A percentile compares a stretch with the other conserved stretches of the same genome.
Conservation (phyloP, 139 green algal species). For the Chlorella sp. region DNA sequence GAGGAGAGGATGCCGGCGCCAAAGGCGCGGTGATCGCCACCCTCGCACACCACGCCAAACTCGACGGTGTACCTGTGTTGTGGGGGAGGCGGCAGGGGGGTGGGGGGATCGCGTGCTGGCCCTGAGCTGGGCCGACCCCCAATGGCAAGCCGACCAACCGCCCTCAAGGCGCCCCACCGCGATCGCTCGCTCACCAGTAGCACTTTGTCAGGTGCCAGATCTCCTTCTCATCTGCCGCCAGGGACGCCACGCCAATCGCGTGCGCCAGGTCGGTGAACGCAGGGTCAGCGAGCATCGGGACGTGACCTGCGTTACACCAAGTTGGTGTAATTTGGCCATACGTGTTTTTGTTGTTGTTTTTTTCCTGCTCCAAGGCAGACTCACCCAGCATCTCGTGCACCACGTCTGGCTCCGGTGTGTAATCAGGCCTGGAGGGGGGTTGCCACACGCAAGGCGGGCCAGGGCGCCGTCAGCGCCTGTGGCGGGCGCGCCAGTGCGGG, state of each 20-base stretch:
- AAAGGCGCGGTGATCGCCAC: constrained; percentile 71
- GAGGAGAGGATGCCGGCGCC: constrained; percentile 82
- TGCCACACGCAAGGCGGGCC: too few species aligned
- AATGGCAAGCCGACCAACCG: background rate
- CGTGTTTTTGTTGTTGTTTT: too few species aligned
- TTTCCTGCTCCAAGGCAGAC: too few species aligned
- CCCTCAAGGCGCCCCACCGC: background rate
- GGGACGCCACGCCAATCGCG: constrained; percentile 79
- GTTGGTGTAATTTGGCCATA: too few species aligned
- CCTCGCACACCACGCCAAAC: constrained; percentile 90
- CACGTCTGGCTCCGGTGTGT: constrained; percentile 94
- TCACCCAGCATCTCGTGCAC: constrained; percentile 68
- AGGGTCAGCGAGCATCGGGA: constrained; percentile 86
- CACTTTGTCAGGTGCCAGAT: constrained; percentile 88
- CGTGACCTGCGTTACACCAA: constrained; percentile 85
- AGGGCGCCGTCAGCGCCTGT: too few species aligned
- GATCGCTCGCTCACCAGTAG: constrained; percentile 15
- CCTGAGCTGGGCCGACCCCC: background rate
- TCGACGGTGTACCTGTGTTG: constrained; percentile 86
- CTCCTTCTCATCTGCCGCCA: constrained; percentile 81
- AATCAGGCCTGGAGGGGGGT: too few species aligned
- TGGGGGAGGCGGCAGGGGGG: background rate
- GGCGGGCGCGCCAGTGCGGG: too few species aligned
- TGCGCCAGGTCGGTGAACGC: constrained; percentile 79
- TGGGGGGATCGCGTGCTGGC: background rate